Base-by-base conservation (phyloP, 129 eudicot species). In the Centaurea solstitialis region DNA sequence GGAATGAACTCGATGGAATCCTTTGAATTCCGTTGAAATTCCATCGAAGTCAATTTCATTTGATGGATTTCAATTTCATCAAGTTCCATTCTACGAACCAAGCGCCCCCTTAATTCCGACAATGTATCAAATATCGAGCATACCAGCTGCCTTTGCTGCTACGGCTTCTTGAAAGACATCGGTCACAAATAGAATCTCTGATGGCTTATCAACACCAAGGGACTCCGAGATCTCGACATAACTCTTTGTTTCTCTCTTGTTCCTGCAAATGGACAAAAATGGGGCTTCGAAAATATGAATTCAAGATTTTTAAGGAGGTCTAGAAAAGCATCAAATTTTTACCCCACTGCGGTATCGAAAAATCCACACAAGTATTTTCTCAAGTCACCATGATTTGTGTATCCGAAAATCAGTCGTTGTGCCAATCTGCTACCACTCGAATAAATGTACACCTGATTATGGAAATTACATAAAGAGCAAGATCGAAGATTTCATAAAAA, bases 381-480 rank as follows among this genome's bases (percentile, higher is more conserved):
- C 72, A 94, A 85, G 86, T 94, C 97, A 0, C 99, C 99, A 24
- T 88, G 86, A 64, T 88, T 94, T 8, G 97, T 94, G 82, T 94
- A 79, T 38, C 97, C 99, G 85, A 90, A 94, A 75, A 94, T 76
- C 35, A 92, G 88, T 82, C 97, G 85, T 64, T 94, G 99, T 21
- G 99, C 99, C 84, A 94, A 83, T 85, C 99, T 89, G 85, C 99
- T 94, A 30, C 97, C 99, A 69, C 99, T 94, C 9, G 98, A 94
- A 80, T 92, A 94, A 61, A 94, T 94, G 80, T 94, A 94, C 62
- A 87, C 97, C 98, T 94, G 87, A 74, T 18, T 38, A 30, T 64
- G 24, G 71, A 83, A 66, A 70, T 50, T 50, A 50, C 21, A 50
- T 15, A 0, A 15, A 15, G 21, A 50, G 62, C 62, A 50, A 50